Evolutionary conservation across 2,329 filamentous ascomycete genomes (phyloP).

Genomic region (Sordariomycetes sp.): DNA sequence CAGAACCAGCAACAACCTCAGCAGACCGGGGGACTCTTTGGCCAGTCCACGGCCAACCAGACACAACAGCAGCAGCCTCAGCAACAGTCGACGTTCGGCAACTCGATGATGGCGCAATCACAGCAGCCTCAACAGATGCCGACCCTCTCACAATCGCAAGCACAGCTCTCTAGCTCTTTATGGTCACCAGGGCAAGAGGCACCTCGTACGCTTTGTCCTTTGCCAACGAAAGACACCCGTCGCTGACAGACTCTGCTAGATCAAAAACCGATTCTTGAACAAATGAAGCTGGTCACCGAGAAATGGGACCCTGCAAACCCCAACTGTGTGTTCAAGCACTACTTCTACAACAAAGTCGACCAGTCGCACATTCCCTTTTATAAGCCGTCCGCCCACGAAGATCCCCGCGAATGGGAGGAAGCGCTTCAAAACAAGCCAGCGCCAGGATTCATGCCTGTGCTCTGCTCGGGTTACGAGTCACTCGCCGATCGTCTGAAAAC

Average conservation of each 20-base stretch:
- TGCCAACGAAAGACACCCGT: not conserved
- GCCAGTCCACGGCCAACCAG: slow-evolving; percentile 17
- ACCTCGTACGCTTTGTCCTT: slow-evolving; percentile 28
- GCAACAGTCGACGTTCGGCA: slow-evolving; percentile 22
- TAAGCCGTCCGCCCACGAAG: slow-evolving; percentile 59
- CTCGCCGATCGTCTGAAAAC: slow-evolving; percentile 63
- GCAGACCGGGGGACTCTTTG: slow-evolving; percentile 16
- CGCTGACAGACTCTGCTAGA: slow-evolving; percentile 16
- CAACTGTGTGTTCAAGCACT: slow-evolving; percentile 68
- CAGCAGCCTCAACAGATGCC: slow-evolving; percentile 33
- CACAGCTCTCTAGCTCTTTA: slow-evolving; percentile 37
- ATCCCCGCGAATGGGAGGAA: slow-evolving; percentile 75
- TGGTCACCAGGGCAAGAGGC: slow-evolving; percentile 44
- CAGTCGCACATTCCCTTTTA: slow-evolving; percentile 69
- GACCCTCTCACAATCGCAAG: slow-evolving; percentile 32
- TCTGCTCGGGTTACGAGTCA: slow-evolving; percentile 64
- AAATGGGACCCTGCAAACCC: slow-evolving; percentile 67
- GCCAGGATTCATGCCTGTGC: slow-evolving; percentile 66
- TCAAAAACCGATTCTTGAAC: slow-evolving; percentile 66
- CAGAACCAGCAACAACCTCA: slow-evolving; percentile 19
- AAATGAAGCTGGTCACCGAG: slow-evolving; percentile 58
- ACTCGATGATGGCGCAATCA: slow-evolving; percentile 19
- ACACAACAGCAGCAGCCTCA: slow-evolving; percentile 26
- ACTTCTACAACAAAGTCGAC: slow-evolving; percentile 82
- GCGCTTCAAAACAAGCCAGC: slow-evolving; percentile 72